Conservation (phyloP, 352 stramenopile genomes). For the Globisporangium sylvaticum region DNA sequence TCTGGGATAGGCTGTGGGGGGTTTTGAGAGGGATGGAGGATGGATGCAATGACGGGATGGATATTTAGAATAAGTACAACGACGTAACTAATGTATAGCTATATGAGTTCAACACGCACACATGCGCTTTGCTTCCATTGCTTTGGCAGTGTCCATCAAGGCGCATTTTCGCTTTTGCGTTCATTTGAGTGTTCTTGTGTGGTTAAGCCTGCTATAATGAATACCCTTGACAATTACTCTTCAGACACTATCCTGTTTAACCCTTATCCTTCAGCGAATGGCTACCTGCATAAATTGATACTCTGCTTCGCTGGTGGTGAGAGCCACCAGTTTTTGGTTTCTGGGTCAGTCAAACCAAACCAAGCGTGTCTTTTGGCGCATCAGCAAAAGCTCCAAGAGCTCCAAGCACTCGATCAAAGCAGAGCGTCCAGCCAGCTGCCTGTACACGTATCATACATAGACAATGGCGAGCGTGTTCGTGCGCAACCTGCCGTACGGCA, state of each 20-base stretch:
- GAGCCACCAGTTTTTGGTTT: slow-evolving; percentile 15
- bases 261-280: neutral
- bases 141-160: neutral
- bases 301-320: neutral
- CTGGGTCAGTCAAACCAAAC: neutral
- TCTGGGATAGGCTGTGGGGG: neutral
- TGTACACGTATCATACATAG: neutral
- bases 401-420: neutral
- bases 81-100: slow-evolving; percentile 14
- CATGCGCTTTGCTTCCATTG: neutral
- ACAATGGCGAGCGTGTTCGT: slow-evolving; percentile 71
- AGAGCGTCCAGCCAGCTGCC: neutral
- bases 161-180: too few species aligned
- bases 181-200: too few species aligned
- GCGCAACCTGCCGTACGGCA: slow-evolving; percentile 83
- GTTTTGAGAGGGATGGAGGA: neutral
- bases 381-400: slow-evolving; percentile 9
- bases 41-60: neutral
- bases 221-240: neutral
- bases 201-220: neutral
- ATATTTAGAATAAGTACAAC: slow-evolving; percentile 11
- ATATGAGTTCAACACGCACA: slow-evolving; percentile 3
- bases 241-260: neutral
- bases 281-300: slow-evolving; percentile 6
- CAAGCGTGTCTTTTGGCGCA: slow-evolving; percentile 12